phyloP scores from a whole-genome alignment of 345 rosid genomes.

The Mangifera indica region DNA sequence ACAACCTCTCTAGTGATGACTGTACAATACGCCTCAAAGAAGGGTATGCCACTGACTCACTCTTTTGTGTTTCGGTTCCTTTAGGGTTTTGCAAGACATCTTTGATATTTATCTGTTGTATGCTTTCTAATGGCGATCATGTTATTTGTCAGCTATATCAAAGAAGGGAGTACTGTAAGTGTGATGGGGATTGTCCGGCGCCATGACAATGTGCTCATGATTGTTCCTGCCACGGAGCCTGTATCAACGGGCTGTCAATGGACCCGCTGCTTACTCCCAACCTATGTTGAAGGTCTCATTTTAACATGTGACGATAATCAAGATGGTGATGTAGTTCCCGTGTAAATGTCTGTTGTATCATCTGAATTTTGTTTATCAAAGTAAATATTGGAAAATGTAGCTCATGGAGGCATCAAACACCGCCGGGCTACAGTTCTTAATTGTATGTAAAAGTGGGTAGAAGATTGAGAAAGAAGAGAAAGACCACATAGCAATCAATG shows the following conservation, averaged over 20 bases:
- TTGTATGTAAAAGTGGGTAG: slow-evolving; percentile 13
- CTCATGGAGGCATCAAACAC: background rate
- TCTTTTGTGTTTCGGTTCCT: background rate
- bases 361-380: slow-evolving; percentile 18
- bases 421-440: slow-evolving; percentile 3
- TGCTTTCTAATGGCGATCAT: slow-evolving; percentile 15
- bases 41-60: slow-evolving; percentile 52
- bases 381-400: slow-evolving; percentile 19
- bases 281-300: slow-evolving; percentile 73
- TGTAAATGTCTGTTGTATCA: slow-evolving; percentile 36
- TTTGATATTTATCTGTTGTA: background rate
- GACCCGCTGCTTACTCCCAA: slow-evolving; percentile 70
- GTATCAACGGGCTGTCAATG: slow-evolving; percentile 77
- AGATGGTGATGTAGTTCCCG: slow-evolving; percentile 71
- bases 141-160: slow-evolving; percentile 57
- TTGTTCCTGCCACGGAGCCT: slow-evolving; percentile 67
- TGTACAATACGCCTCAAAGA: slow-evolving; percentile 81
- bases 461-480: slow-evolving; percentile 14
- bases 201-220: slow-evolving; percentile 82
- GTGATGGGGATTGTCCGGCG: slow-evolving; percentile 90
- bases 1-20: slow-evolving; percentile 63
- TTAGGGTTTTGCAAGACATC: background rate
- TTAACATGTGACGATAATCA: slow-evolving; percentile 73
- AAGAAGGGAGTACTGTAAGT: slow-evolving; percentile 96
- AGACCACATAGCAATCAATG: background rate